Evolutionary conservation across 768 basidiomycete genomes (phyloP).

Genomic region (Suillus alpinus): DNA sequence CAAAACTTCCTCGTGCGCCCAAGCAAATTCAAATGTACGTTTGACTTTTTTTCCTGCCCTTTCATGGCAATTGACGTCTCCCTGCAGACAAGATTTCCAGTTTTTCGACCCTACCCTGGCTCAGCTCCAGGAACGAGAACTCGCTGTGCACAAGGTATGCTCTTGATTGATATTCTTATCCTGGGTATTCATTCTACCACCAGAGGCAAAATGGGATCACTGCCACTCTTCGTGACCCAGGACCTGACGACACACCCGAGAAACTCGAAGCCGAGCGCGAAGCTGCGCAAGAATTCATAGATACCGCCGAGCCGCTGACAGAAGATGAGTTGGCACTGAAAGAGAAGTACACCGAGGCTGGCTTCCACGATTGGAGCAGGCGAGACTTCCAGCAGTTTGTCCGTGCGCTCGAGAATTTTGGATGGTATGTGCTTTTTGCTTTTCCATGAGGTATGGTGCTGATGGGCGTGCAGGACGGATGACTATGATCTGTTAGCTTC

Average conservation of each 20-base stretch:
- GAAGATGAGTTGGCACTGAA: constrained; percentile 85
- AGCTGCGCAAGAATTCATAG: constrained; percentile 83
- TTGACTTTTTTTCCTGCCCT: background rate
- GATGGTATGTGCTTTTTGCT: constrained; percentile 54
- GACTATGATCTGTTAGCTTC: constrained; percentile 66
- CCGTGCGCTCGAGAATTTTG: constrained; percentile 72
- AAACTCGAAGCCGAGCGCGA: constrained; percentile 77
- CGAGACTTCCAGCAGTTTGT: constrained; percentile 93
- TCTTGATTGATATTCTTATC: background rate
- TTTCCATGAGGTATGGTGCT: background rate
- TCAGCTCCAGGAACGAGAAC: constrained; percentile 83
- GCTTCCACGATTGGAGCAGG: constrained; percentile 90
- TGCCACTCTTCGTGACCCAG: constrained; percentile 64
- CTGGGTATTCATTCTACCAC: background rate
- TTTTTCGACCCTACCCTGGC: constrained; percentile 85
- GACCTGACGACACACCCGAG: constrained; percentile 77
- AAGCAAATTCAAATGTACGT: constrained; percentile 83
- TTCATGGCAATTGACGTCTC: background rate
- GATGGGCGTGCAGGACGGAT: constrained; percentile 47
- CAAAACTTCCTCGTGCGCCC: constrained; percentile 81
- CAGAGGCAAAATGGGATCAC: constrained; percentile 66
- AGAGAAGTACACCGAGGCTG: constrained; percentile 70
- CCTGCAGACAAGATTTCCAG: constrained; percentile 85
- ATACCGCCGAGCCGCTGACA: constrained; percentile 88
- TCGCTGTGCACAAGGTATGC: constrained; percentile 71